Evolutionary conservation across 345 rosid species (phyloP), one percentile per base, ranked within the genome.

Genomic region (Lenwebbia sp.): DNA sequence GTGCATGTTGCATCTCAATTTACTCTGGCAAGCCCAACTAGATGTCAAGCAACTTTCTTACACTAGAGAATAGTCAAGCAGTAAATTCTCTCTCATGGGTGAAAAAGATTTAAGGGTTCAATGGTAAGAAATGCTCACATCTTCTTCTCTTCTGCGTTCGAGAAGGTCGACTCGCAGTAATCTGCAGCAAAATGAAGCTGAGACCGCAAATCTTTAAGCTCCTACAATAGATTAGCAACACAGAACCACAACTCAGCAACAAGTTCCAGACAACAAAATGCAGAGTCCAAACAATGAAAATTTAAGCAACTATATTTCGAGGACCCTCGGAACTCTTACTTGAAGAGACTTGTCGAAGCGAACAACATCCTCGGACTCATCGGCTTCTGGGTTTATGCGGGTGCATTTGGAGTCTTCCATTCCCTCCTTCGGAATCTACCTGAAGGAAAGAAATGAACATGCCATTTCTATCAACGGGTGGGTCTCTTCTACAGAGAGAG

Each of bases 181-280:
- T 91, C 94, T 4, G 96, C 96, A 17, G 96, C 96, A 49, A 88
- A 62, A 70, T 94, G 95, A 87, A 95, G 94, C 90, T 94, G 98
- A 51, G 96, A 91, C 37, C 93, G 89, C 90, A 95, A 88, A 84
- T 90, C 93, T 86, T 86, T 91, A 12, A 95, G 95, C 75, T 95
- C 98, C 98, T 94, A 78, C 10, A 78, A n/a, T 49, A 70, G 54
- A 75, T n/a, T 26, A 4, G 53, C 55, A 51, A 21, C 50, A 12
- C n/a, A 62, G 8, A 86, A 51, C 74, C 83, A 13, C 41, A 62
- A 30, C 60, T 52, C 56, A 65, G 47, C 47, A 37, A 37, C 47
- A 11, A 37, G 25, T 0, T 22, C 0, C 9, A 19, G 47, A 70
- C 10, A 19, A 70, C 47, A 19, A 37, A 37, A 37, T 37, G 26